phyloP scores from a whole-genome alignment of 2,329 filamentous ascomycete species.

The Thelonectria rubi region DNA sequence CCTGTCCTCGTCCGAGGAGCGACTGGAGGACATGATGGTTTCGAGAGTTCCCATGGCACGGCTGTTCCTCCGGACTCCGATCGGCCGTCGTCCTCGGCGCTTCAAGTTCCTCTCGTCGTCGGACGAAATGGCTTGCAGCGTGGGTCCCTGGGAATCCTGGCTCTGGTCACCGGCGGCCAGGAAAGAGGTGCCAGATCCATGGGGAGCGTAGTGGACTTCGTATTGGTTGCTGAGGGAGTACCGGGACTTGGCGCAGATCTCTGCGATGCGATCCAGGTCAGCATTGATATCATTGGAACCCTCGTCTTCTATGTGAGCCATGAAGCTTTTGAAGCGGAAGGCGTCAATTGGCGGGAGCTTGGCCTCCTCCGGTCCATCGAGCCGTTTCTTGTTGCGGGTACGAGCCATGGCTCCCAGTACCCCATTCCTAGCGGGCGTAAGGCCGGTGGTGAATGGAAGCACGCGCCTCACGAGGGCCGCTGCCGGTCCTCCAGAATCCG shows the following conservation, averaged over 20 bases:
- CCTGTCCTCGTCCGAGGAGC: conserved; percentile 70
- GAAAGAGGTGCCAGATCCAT: conserved; percentile 65
- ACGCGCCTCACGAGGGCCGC: conserved; percentile 42
- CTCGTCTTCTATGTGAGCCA: conserved; percentile 62
- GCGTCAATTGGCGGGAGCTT: conserved; percentile 69
- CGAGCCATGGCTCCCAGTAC: conserved; percentile 56
- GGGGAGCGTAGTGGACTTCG: conserved; percentile 70
- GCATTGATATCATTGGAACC: conserved; percentile 59
- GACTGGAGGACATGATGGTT: conserved; percentile 73
- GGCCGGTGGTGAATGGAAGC: conserved; percentile 47
- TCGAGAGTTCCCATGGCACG: conserved; percentile 70
- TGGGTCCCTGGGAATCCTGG: conserved; percentile 56
- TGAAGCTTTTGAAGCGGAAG: conserved; percentile 71
- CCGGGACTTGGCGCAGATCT: conserved; percentile 71
- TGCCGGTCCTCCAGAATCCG: conserved; percentile 43
- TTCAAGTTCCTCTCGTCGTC: conserved; percentile 61
- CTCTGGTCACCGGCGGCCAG: conserved; percentile 44
- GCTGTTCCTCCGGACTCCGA: conserved; percentile 56
- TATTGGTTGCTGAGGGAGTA: conserved; percentile 75
- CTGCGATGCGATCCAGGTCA: conserved; percentile 71
- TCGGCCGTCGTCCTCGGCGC: conserved; percentile 53
- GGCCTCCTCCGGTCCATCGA: conserved; percentile 47
- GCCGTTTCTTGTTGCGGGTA: conserved; percentile 51
- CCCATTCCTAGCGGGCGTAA: conserved; percentile 49
- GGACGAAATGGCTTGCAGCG: conserved; percentile 64